Percentiles rank a stretch among this genome's conserved stretches.
phyloP scores from a whole-genome alignment of 805 yeast genomes.

The Teunomyces funiuensis region DNA sequence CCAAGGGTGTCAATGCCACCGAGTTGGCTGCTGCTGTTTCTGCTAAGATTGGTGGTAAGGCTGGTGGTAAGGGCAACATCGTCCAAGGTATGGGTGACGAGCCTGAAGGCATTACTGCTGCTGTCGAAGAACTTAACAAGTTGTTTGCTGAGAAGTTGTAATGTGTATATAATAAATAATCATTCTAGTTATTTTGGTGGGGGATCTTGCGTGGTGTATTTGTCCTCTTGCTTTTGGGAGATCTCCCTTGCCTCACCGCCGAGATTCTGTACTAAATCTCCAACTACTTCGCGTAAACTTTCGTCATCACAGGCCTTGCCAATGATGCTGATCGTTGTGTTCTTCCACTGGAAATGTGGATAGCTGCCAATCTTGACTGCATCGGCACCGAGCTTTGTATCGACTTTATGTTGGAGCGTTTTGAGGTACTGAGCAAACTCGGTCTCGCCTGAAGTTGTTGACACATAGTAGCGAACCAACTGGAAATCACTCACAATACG shows the following conservation, averaged over 20 bases:
- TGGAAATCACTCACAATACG: constrained; percentile 19
- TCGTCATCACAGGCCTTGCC: constrained; percentile 47
- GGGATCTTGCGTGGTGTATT: constrained; percentile 28
- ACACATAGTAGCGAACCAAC: constrained; percentile 53
- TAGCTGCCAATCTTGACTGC: constrained; percentile 76
- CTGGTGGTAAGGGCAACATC: constrained; percentile 97
- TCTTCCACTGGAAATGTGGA: constrained; percentile 67
- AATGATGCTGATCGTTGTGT: constrained; percentile 71
- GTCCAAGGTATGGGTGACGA: constrained; percentile 97
- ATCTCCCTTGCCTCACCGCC: constrained; percentile 57
- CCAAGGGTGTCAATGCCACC: constrained; percentile 70
- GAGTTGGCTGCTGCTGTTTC: constrained; percentile 74
- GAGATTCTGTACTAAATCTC: constrained; percentile 44
- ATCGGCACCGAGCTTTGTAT: constrained; percentile 27
- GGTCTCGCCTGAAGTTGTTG: constrained; percentile 61
- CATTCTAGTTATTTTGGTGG: neutral
- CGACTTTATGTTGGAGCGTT: constrained; percentile 43
- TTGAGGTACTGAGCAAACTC: constrained; percentile 65
- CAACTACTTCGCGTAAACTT: constrained; percentile 45
- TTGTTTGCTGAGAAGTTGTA: constrained; percentile 59
- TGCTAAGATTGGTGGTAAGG: constrained; percentile 85
- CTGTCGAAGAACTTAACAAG: constrained; percentile 67
- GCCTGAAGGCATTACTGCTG: constrained; percentile 64
- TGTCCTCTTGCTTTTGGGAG: constrained; percentile 54
- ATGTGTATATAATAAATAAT: constrained; percentile 1